Percentiles rank a stretch among this genome's conserved stretches.
These are phyloP conservation scores for Plantago lanceolata DNA, from an alignment of 305 asterid species.

Conservation along the genomic window DNA sequence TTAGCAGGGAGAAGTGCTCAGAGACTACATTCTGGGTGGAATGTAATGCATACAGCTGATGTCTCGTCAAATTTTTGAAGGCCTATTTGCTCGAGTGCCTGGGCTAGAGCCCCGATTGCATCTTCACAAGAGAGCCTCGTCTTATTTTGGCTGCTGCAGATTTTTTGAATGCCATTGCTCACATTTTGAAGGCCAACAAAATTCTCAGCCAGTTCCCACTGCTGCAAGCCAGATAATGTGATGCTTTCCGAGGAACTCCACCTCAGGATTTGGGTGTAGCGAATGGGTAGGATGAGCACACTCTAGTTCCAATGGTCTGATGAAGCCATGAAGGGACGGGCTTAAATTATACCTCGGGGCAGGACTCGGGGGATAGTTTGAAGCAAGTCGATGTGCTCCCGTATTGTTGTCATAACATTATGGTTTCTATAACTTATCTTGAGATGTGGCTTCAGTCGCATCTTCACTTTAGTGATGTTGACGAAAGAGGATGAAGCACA, in stretches of 20 bases:
- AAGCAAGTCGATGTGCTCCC: background rate
- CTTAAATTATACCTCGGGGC: background rate
- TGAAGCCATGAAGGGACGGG: background rate
- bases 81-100: background rate
- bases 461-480: no score
- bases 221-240: background rate
- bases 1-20: constrained; percentile 20
- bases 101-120: constrained; percentile 18
- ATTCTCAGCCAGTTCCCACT: background rate
- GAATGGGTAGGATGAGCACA: background rate
- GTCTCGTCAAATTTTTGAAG: constrained; percentile 1
- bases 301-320: background rate
- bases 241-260: background rate
- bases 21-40: constrained; percentile 25
- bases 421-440: background rate
- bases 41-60: constrained; percentile 17
- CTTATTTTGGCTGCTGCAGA: constrained; percentile 9
- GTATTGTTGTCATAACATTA: background rate
- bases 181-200: constrained; percentile 3
- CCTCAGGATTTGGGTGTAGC: background rate
- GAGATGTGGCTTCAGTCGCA: no score
- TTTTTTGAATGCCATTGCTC: constrained; percentile 2
- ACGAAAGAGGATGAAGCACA: no score
- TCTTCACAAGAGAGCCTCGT: constrained; percentile 20
- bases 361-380: background rate